These are phyloP conservation scores for Acanthamoeba sp. DNA, from an alignment of 208 protist species.

Conservation along the genomic window DNA sequence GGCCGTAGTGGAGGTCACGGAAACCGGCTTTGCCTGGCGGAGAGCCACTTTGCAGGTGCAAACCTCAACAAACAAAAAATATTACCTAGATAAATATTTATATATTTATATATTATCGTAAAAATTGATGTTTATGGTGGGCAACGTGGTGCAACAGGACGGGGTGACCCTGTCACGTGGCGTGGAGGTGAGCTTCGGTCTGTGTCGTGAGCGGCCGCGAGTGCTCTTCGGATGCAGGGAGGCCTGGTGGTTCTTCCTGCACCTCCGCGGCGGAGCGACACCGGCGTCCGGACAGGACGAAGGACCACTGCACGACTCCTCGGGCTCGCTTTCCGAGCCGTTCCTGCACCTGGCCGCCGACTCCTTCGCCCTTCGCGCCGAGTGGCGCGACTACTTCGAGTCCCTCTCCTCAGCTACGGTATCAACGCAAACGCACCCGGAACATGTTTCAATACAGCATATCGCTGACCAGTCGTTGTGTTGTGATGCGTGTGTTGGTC, in stretches of 20 bases:
- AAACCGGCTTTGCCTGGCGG: background rate
- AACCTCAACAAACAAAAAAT: background rate
- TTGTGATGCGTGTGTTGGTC: background rate
- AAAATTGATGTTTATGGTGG: too few species aligned
- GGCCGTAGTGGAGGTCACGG: background rate
- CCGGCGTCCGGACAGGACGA: too few species aligned
- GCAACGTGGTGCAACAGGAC: background rate
- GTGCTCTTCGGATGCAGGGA: background rate
- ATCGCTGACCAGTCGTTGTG: too few species aligned
- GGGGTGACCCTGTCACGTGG: background rate
- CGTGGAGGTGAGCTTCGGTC: background rate
- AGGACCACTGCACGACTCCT: background rate
- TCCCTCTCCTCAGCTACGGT: background rate
- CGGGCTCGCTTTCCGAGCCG: background rate
- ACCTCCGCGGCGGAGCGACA: background rate
- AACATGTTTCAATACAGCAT: too few species aligned
- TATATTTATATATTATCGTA: background rate
- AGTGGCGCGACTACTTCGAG: slow-evolving; percentile 37
- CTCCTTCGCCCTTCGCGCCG: background rate
- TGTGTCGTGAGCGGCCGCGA: background rate
- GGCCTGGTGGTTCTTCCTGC: slow-evolving; percentile 31
- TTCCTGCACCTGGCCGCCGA: slow-evolving; percentile 30
- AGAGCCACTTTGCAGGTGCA: background rate
- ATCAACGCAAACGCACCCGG: too few species aligned
- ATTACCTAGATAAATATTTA: background rate